A percentile compares a stretch with the other conserved stretches of the same genome.
Conservation (phyloP, 768 basidiomycete species). For the Tulasnella sp. region DNA sequence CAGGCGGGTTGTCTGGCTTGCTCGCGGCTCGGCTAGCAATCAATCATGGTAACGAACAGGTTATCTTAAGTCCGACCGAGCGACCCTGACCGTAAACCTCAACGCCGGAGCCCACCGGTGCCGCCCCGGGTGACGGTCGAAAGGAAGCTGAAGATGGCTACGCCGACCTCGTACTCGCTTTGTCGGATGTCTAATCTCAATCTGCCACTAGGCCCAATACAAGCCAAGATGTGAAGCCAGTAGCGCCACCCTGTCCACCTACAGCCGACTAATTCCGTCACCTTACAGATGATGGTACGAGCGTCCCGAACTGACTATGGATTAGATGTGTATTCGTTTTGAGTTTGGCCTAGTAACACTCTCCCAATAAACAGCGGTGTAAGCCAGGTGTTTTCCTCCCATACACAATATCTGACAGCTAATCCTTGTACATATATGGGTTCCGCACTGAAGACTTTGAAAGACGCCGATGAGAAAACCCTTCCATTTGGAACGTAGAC, state of each 20-base stretch:
- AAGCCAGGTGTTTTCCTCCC: neutral
- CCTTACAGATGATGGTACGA: conserved; percentile 11
- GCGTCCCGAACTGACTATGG: neutral
- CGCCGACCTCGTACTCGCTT: neutral
- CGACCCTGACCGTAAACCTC: too few relatives aligned
- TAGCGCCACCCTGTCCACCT: neutral
- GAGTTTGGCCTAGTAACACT: neutral
- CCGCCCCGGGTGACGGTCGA: neutral
- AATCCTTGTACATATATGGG: neutral
- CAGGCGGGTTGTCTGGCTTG: too few relatives aligned
- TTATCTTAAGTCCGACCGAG: too few relatives aligned
- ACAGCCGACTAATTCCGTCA: neutral
- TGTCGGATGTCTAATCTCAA: neutral
- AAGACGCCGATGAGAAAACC: neutral
- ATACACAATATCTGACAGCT: neutral
- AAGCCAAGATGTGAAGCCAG: neutral
- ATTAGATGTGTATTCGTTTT: conserved; percentile 1
- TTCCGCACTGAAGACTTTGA: neutral
- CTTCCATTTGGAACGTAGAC: neutral
- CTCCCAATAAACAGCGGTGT: conserved; percentile 4
- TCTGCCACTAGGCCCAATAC: too few relatives aligned
- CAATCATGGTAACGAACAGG: too few relatives aligned
- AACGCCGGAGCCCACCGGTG: neutral
- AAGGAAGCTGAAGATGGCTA: neutral
- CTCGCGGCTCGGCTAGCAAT: too few relatives aligned